A percentile compares a stretch with the other conserved stretches of the same genome.
These are phyloP conservation scores for Tothia fuscella DNA, from an alignment of 2,329 filamentous ascomycete species.

Conservation along the genomic window DNA sequence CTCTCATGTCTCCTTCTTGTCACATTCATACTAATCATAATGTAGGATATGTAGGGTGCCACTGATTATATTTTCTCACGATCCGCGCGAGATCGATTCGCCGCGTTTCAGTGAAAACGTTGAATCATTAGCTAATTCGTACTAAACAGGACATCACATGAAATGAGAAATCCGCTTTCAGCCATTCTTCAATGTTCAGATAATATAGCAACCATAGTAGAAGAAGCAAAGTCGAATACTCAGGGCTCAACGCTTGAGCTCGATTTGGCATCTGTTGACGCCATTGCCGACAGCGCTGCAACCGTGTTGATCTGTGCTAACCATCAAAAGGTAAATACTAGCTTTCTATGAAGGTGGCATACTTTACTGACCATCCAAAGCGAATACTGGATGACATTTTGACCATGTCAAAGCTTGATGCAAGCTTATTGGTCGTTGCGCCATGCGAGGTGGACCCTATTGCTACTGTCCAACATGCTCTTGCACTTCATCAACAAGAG, in stretches of 20 bases:
- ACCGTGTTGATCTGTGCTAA: slow-evolving; percentile 33
- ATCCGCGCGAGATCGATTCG: too few species aligned
- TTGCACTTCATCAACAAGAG: slow-evolving; percentile 9
- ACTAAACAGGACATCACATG: neutral
- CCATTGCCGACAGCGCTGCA: slow-evolving; percentile 23
- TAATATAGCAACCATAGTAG: slow-evolving; percentile 1
- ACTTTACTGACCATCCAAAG: slow-evolving; percentile 36
- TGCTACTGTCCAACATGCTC: neutral
- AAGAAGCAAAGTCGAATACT: neutral
- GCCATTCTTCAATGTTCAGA: slow-evolving; percentile 9
- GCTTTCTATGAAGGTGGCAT: too few species aligned
- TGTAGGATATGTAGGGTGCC: too few species aligned
- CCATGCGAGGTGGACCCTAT: slow-evolving; percentile 3
- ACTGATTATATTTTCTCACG: too few species aligned
- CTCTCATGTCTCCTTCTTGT: neutral
- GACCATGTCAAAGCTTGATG: slow-evolving; percentile 9
- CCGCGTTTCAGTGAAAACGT: too few species aligned
- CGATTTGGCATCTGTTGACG: slow-evolving; percentile 14
- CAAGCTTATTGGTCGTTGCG: slow-evolving; percentile 7
- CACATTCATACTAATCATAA: too few species aligned
- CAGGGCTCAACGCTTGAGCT: slow-evolving; percentile 14
- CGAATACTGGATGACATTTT: slow-evolving; percentile 21
- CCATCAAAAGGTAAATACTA: too few species aligned
- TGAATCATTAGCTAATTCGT: neutral
- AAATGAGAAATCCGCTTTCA: slow-evolving; percentile 14